Conservation (phyloP, 2,329 filamentous ascomycete species). For the Whalleya microplaca region DNA sequence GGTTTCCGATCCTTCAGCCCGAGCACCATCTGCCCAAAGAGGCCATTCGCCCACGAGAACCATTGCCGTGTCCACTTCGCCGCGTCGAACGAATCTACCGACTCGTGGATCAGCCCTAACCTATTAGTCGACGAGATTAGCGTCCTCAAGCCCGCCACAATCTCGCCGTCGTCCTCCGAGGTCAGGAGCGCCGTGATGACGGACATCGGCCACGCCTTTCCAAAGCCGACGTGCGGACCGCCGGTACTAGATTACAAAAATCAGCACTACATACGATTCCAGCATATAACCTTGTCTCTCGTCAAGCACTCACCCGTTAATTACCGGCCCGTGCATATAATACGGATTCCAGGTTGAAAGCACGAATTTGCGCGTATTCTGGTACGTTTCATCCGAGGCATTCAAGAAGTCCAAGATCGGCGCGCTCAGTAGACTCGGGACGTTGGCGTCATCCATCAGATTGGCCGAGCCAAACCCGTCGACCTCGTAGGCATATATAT, state of each 20-base stretch:
- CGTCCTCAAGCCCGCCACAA: conserved; percentile 39
- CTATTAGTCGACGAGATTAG: conserved; percentile 37
- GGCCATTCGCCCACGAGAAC: conserved; percentile 43
- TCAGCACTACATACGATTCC: no score
- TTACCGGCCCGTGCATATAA: conserved; percentile 59
- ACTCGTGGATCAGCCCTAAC: conserved; percentile 48
- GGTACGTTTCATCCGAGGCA: conserved; percentile 61
- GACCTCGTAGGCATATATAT: conserved; percentile 70
- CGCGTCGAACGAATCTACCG: conserved; percentile 43
- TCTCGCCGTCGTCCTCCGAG: conserved; percentile 37
- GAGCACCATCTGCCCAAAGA: conserved; percentile 41
- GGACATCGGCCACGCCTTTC: conserved; percentile 87
- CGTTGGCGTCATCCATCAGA: conserved; percentile 66
- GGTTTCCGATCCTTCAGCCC: conserved; percentile 72
- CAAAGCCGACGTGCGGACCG: conserved; percentile 59
- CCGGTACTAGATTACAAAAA: conserved; percentile 42
- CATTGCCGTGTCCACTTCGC: conserved; percentile 45
- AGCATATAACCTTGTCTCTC: no score
- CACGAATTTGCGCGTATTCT: conserved; percentile 77
- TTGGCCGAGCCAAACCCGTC: conserved; percentile 65
- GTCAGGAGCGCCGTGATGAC: conserved; percentile 81
- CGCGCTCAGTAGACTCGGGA: conserved; percentile 59
- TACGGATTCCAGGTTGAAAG: conserved; percentile 75
- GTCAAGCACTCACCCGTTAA: conserved; percentile 50
- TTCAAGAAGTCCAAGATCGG: conserved; percentile 58